Evolutionary conservation across 2,329 filamentous ascomycete genomes (phyloP).

Genomic region (Aspergillus sp.): DNA sequence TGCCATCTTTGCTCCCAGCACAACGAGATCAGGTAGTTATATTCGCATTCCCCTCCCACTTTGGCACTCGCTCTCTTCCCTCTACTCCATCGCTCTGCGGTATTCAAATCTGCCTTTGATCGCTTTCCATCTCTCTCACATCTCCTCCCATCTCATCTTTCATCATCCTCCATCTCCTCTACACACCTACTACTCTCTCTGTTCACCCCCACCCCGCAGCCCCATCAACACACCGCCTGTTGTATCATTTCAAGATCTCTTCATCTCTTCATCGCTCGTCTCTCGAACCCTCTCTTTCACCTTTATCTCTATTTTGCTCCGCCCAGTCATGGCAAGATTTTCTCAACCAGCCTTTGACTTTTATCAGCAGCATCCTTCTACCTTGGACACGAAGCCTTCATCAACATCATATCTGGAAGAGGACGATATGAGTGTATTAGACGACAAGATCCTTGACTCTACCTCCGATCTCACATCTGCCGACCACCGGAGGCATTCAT

Average conservation of each 20-base stretch:
- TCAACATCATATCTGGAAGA: conserved; percentile 44
- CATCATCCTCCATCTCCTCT: conserved; percentile 1
- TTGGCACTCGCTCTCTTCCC: conserved; percentile 18
- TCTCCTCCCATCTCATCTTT: conserved; percentile 14
- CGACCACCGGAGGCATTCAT: conserved; percentile 46
- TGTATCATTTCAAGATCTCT: conserved; percentile 13
- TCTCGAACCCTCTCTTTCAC: conserved; percentile 7
- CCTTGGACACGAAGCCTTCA: conserved; percentile 42
- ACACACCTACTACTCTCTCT: background rate
- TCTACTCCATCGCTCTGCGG: conserved; percentile 10
- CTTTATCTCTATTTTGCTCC: conserved; percentile 10
- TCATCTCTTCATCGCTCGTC: conserved; percentile 7
- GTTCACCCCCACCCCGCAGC: conserved; percentile 16
- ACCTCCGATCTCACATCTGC: conserved; percentile 50
- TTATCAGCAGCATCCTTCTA: conserved; percentile 45
- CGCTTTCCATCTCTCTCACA: conserved; percentile 12
- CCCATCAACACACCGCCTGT: conserved; percentile 25
- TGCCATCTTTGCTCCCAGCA: background rate
- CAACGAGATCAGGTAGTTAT: conserved; percentile 14
- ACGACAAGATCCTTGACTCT: conserved; percentile 53
- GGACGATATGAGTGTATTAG: conserved; percentile 54
- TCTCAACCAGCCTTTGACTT: conserved; percentile 44
- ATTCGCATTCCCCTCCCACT: conserved; percentile 20
- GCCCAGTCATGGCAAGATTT: conserved; percentile 43
- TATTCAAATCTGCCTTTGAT: conserved; percentile 11